Conservation (phyloP, 176 grass and related monocot genomes). For the Thalia dealbata region DNA sequence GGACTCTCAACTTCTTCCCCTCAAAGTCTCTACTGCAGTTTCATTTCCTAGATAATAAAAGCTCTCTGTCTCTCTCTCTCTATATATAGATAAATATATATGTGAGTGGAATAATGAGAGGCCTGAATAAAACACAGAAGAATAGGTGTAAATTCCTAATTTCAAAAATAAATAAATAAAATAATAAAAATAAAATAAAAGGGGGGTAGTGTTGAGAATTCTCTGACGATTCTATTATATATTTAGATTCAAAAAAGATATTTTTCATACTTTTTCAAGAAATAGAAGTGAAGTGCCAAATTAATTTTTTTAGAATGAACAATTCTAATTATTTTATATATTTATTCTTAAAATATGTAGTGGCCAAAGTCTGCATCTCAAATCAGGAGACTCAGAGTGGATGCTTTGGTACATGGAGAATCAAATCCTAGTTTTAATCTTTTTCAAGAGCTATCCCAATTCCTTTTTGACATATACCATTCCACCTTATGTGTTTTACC, state of each 20-base stretch:
- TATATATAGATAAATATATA: too few species aligned
- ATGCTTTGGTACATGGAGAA: slow-evolving; percentile 55
- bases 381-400: slow-evolving; percentile 59
- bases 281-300: too few species aligned
- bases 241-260: too few species aligned
- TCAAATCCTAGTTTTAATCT: slow-evolving; percentile 39
- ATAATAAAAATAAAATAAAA: too few species aligned
- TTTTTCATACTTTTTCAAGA: too few species aligned
- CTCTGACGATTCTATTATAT: too few species aligned
- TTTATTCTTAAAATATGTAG: slow-evolving; percentile 39
- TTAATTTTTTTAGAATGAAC: slow-evolving; percentile 1
- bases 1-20: neutral
- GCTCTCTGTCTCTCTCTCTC: neutral
- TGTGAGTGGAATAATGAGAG: neutral
- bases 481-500: too few species aligned
- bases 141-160: too few species aligned
- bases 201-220: too few species aligned
- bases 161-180: too few species aligned
- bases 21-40: neutral
- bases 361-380: slow-evolving; percentile 63
- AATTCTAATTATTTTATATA: slow-evolving; percentile 15
- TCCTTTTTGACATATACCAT: slow-evolving; percentile 54
- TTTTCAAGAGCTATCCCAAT: slow-evolving; percentile 46
- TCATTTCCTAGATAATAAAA: neutral
- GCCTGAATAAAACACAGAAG: neutral